phyloP scores from a whole-genome alignment of 257 asterid species.

The Ligustrum vulgare region DNA sequence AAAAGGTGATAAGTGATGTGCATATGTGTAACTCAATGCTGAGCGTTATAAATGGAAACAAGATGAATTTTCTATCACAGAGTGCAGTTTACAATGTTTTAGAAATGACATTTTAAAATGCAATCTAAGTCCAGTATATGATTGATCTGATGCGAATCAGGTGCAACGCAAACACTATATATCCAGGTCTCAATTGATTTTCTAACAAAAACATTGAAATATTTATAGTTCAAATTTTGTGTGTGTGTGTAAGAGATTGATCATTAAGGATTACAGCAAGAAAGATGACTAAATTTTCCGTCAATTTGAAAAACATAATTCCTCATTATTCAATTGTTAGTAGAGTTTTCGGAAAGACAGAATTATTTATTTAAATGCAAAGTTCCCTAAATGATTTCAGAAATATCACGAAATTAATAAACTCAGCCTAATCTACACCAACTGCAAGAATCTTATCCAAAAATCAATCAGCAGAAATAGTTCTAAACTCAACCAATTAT shows the following conservation, averaged over 20 bases:
- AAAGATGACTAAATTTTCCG: not conserved
- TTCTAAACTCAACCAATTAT: not conserved
- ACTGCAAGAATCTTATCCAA: not conserved
- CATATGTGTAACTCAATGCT: not conserved
- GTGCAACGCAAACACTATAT: not conserved
- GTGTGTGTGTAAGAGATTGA: too few species aligned
- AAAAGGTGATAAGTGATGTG: not conserved
- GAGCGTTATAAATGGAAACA: not conserved
- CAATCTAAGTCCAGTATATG: not conserved
- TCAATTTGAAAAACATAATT: not conserved
- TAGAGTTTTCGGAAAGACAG: not conserved
- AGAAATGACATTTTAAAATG: not conserved
- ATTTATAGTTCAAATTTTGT: not conserved
- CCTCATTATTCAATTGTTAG: not conserved
- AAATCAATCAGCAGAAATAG: not conserved
- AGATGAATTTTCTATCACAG: not conserved
- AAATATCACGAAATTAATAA: not conserved
- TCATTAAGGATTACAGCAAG: not conserved
- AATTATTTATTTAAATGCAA: not conserved
- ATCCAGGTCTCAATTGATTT: not conserved
- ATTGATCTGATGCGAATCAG: not conserved
- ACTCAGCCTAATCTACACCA: not conserved
- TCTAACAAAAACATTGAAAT: not conserved
- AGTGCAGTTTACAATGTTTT: not conserved
- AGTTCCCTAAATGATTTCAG: not conserved